Evolutionary conservation across 1,139 yeast genomes (phyloP), one percentile per base, ranked within the genome.

Genomic region (Saccharomyces hybrid): DNA sequence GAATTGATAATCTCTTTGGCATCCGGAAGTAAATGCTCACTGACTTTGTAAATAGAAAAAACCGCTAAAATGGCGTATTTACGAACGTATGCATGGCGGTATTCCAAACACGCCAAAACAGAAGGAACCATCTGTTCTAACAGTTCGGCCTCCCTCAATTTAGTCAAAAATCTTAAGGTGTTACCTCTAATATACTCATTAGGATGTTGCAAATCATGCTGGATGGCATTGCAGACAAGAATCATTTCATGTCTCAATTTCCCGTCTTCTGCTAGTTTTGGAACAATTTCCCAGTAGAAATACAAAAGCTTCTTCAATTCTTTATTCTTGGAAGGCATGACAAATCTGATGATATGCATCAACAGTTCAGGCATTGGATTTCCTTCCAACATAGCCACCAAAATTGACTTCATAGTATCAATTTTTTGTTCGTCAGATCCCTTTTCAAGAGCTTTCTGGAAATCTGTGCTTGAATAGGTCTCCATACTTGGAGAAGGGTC

Each of bases 221-320:
- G 96, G 66, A 95, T 89, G 55, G 98, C 97, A 71, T 95, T 95
- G 76, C 98, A 93, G 52, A 93, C 99, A 63, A 95, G 82, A 74
- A 95, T 93, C 98, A 95, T 93, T 74, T 95, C 99, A 72, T 91
- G 98, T 75, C 90, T 88, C 78, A 95, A 82, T 71, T 88, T 88
- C 4, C 99, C 99, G 53, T 86, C 85, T 50, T 81, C 78, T 64
- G 89, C 96, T 64, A 85, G 78, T 74, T 95, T 95, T 54, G 97
- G 96, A 70, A 96, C 95, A 55, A 91, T 89, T 73, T 95, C 99
- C 99, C 99, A 95, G 76, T 95, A 95, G 68, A 90, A 89, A 69
- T 93, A 95, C 62, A 95, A 77, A 68, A 95, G 78, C 73, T 91
- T 93, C 78, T 95, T 95, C 73, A 95, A 81, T 65, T 86, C 88